Evolutionary conservation across 2,329 filamentous ascomycete genomes (phyloP), one percentile per base, ranked within the genome.

Genomic region (Alternaria hordeiaustralica): DNA sequence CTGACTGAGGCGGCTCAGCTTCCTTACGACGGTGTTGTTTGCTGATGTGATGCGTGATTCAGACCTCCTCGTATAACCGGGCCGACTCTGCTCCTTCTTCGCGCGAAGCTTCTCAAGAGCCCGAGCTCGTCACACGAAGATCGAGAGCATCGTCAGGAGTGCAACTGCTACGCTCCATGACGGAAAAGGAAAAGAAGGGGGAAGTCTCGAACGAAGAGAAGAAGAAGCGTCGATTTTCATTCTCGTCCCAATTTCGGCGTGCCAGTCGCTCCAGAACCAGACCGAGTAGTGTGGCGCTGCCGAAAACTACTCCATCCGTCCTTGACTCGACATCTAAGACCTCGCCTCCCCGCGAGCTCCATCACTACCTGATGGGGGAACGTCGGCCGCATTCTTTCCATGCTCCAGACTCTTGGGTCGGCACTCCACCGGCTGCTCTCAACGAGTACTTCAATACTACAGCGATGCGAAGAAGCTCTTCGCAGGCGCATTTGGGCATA

Each of bases 31-130:
- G 66, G 72, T 71, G 69, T 67, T 69, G 15, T 60, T 70, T 75
- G 73, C 78, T 79, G 77, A 79, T 79, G 66, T 72, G 75, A 75
- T 77, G 63, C 69, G 73, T 77, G 71, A 77, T 72, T 71, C 70
- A 79, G 77, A 73, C 59, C 55, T 61, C 44, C 20, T 58, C 55
- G 46, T 58, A 60, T 47, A 55, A 71, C 30, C 70, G 63, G 67
- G 58, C 72, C 23, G 64, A 75, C 47, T 75, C 72, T n/a, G 61
- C 66, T 41, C 66, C 71, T 36, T 73, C 75, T 13, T 77, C 76
- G 18, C 70, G 72, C 66, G 71, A 75, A 68, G 70, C 69, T 9
- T 77, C 73, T 30, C 74, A 74, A 60, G 76, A 78, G 59, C 73
- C 76, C 61, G 75, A 77, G 54, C 50, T 69, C 15, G 62, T 69